Conservation (phyloP, 2,329 filamentous ascomycete genomes). For the Penicillium sp. region DNA sequence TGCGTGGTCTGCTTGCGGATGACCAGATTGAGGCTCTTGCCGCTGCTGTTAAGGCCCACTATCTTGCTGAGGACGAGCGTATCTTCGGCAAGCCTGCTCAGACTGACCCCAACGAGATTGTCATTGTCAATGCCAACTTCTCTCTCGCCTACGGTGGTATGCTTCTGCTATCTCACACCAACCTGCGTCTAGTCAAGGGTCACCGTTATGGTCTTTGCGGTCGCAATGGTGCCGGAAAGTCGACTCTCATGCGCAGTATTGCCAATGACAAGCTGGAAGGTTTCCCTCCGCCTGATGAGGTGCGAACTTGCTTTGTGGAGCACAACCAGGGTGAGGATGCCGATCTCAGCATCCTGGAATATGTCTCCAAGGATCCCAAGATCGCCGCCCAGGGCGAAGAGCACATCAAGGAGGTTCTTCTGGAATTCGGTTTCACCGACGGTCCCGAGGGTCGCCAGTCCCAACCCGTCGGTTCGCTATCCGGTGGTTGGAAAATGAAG, state of each 20-base stretch:
- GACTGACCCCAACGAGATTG: constrained; percentile 84
- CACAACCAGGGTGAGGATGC: constrained; percentile 99
- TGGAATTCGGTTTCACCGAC: constrained; percentile 88
- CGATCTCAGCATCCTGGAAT: constrained; percentile 91
- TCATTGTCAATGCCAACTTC: constrained; percentile 97
- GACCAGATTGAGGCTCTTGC: constrained; percentile 61
- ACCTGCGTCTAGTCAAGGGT: constrained; percentile 87
- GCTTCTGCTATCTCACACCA: constrained; percentile 93
- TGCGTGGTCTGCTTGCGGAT: constrained; percentile 63
- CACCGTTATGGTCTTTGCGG: constrained; percentile 96
- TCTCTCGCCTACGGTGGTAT: constrained; percentile 97
- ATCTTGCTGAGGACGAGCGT: constrained; percentile 76
- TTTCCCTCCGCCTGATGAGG: constrained; percentile 85
- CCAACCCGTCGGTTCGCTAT: constrained; percentile 87
- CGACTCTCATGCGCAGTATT: constrained; percentile 97
- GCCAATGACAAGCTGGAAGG: constrained; percentile 93
- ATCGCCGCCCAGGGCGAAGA: constrained; percentile 73
- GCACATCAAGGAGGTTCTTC: constrained; percentile 75
- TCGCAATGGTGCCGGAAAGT: constrained; percentile 95
- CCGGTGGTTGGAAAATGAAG: constrained; percentile 99
- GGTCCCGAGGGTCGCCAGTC: constrained; percentile 84
- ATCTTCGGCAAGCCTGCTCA: constrained; percentile 79
- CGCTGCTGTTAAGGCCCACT: constrained; percentile 69
- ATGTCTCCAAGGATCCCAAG: constrained; percentile 81
- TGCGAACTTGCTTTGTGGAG: constrained; percentile 96